Conservation (phyloP, 1,284 basidiomycete genomes). For the Leucoagaricus sp. region DNA sequence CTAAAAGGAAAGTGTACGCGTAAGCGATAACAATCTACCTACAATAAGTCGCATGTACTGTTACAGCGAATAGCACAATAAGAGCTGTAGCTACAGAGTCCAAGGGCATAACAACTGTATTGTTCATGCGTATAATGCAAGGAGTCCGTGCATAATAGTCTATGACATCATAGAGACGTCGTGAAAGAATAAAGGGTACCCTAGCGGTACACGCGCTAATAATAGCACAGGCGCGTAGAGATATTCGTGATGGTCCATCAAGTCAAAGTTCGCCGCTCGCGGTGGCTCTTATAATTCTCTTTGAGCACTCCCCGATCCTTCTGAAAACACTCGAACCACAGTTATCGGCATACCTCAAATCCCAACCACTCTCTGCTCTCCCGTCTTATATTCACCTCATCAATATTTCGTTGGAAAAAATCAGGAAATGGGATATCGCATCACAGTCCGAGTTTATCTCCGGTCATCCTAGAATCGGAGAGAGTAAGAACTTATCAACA, state of each 20-base stretch:
- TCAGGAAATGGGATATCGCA: conserved; percentile 56
- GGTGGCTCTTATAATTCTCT: conserved; percentile 53
- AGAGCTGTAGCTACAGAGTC: no score
- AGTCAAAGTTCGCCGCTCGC: conserved; percentile 38
- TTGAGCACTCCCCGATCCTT: conserved; percentile 72
- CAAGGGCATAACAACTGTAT: no score
- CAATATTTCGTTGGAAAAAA: conserved; percentile 53
- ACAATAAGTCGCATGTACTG: no score
- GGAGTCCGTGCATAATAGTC: no score
- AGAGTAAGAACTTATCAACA: conserved; percentile 68
- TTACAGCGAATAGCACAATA: no score
- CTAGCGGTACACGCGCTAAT: no score
- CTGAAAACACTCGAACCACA: conserved; percentile 56
- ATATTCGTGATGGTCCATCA: conserved; percentile 27
- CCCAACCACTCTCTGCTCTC: conserved; percentile 21
- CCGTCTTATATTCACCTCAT: conserved; percentile 63
- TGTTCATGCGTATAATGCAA: no score
- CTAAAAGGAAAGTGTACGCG: no score
- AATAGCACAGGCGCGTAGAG: no score
- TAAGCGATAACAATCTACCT: no score
- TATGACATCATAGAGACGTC: no score
- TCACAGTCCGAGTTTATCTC: conserved; percentile 72
- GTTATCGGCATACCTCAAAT: conserved; percentile 38
- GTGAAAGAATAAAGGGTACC: no score
- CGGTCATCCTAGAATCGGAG: conserved; percentile 89